Base-by-base conservation (phyloP, 2,329 filamentous ascomycete species). In the Aureobasidium sp. region DNA sequence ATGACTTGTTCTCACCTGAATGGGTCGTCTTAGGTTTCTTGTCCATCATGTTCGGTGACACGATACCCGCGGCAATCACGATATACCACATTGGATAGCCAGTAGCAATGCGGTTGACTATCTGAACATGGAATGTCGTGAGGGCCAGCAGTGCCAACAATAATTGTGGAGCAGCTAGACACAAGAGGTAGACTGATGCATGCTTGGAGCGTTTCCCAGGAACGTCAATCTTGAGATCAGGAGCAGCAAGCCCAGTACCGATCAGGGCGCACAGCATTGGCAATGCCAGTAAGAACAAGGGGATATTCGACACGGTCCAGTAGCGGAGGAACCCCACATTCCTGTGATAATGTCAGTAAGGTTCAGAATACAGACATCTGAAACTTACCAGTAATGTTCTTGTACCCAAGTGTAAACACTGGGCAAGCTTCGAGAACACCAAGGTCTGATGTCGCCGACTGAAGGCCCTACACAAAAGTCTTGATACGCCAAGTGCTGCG, bases 341-440 rank as follows among this genome's bases (percentile, higher is more conserved):
- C 94, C 92, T 96, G 57, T 29, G 62, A 65, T 16, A 21, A 29
- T 36, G 41, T 55, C 36, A 44, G 36, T 37, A 36, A 41, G 29
- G 3, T 57, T 36, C 21, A 3, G 7, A 42, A 27, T 29, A 13
- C 21, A 25, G 21, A 45, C 2, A 42, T 16, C 3, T 16, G 6
- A 7, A 44, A 29, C 32, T 27, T 81, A 96, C 92, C 94, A 99
- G 74, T 99, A 97, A 68, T 89, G 80, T 49, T 81, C 80, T 72
- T 99, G 94, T 2, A 97, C 93, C 79, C 89, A 97, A 0, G 85
- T 82, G 75, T 96, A 97, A 63, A 99, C 92, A 72, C 91, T 96
- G 5, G 94, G 94, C 13, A 92, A 65, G n/a, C 76, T 72, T 21
- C 78, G 80, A 25, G 74, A 71, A 72, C 94, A 99, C 94, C 94